Evolutionary conservation across 192 early-diverging fungal species (phyloP), one percentile per base, ranked within the genome.

Genomic region (Coemansia sp.): DNA sequence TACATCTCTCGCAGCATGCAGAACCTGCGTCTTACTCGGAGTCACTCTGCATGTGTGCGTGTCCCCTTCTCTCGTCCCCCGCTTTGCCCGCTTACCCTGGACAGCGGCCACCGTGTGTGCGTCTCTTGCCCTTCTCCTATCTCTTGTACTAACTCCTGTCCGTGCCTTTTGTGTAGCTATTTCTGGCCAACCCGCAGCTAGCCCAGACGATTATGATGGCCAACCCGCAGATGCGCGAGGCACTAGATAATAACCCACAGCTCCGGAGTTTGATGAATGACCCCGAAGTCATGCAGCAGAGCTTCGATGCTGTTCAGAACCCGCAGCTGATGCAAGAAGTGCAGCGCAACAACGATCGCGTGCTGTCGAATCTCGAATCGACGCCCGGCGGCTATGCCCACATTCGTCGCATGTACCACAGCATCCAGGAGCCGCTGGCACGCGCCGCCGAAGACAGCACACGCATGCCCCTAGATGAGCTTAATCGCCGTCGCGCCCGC

Each of bases 331-430:
- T 83, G 81, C 76, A 71, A 45, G 80, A 85, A 62, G 56, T 83
- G 26, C 73, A 77, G 73, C 76, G 84, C 56, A 83, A 83, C 69
- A 82, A 83, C 66, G 84, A 85, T 65, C 79, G 80, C 4, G 79
- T 72, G 36, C 74, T 85, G 50, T 70, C 74, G 6, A 82, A 85
- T 59, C 73, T 85, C 42, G 81, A 85, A 40, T 42, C 75, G 24
- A 46, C 67, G 39, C 84, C 84, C 7, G 84, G 84, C 31, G 84
- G 84, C 21, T 78, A 66, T 40, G 73, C 78, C 5, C 79, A 82
- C 34, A 82, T 85, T 42, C 67, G 69, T 5, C 66, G 74, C 51
- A 74, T 85, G 69, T 80, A 85, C 74, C 64, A 73, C 62, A 75
- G 34, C 55, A 60, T 75, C 63, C 79, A 82, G 36, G 70, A 79